Percentiles rank a stretch among this genome's conserved stretches.
These are phyloP conservation scores for Sicyos baderoa DNA, from an alignment of 306 rosid genomes.

Conservation along the genomic window DNA sequence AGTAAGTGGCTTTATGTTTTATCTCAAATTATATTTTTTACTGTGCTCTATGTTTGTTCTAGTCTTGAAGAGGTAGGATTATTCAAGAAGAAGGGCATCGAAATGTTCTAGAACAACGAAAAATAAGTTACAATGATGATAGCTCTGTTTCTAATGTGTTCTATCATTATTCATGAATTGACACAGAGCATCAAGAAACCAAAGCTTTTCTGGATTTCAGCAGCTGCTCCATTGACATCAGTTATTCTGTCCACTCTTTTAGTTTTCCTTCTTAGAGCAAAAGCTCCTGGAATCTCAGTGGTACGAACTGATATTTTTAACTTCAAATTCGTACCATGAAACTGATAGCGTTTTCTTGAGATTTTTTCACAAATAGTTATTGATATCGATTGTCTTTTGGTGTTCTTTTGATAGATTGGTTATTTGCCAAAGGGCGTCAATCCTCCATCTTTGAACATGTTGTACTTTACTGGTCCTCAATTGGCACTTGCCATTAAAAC, in stretches of 20 bases:
- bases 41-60: neutral
- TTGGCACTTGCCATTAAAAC: constrained; percentile 80
- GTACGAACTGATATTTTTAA: constrained; percentile 12
- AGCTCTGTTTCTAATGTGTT: constrained; percentile 9
- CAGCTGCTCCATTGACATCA: constrained; percentile 89
- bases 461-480: constrained; percentile 56
- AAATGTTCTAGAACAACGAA: neutral
- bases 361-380: neutral
- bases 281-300: constrained; percentile 27
- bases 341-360: neutral
- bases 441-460: constrained; percentile 82
- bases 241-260: constrained; percentile 75
- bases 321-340: neutral
- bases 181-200: constrained; percentile 77
- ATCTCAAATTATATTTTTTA: neutral
- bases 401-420: constrained; percentile 52
- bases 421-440: constrained; percentile 82
- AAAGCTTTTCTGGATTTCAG: constrained; percentile 76
- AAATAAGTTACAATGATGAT: neutral
- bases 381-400: neutral
- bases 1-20: constrained; percentile 38
- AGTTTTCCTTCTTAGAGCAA: constrained; percentile 52
- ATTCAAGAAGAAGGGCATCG: neutral
- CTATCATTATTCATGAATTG: constrained; percentile 9
- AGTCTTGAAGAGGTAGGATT: neutral